These are phyloP conservation scores for Stramenopiles sp. DNA, from an alignment of 352 stramenopile species.

Conservation along the genomic window DNA sequence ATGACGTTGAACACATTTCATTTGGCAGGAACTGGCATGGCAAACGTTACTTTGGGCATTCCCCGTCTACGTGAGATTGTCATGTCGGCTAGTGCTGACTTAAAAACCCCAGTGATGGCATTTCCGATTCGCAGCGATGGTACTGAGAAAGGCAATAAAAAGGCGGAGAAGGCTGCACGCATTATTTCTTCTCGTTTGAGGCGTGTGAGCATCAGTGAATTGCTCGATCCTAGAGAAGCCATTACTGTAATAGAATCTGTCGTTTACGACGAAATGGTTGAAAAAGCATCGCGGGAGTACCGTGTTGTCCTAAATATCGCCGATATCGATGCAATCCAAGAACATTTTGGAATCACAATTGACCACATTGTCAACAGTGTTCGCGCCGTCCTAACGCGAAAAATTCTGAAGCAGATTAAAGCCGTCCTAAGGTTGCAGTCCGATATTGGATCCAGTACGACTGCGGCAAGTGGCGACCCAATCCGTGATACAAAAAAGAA, in stretches of 20 bases:
- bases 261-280: constrained; percentile 23
- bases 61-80: constrained; percentile 99
- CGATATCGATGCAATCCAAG: constrained; percentile 13
- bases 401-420: neutral
- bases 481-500: constrained; percentile 33
- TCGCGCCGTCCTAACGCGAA: neutral
- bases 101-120: constrained; percentile 96
- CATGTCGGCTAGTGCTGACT: constrained; percentile 92
- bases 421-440: neutral
- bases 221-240: constrained; percentile 23
- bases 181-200: constrained; percentile 27
- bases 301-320: constrained; percentile 16
- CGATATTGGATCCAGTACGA: neutral
- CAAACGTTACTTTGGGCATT: constrained; percentile 99
- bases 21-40: constrained; percentile 89
- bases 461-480: neutral
- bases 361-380: neutral
- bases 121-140: constrained; percentile 55
- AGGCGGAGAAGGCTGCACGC: constrained; percentile 33
- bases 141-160: constrained; percentile 38
- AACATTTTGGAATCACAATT: neutral
- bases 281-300: constrained; percentile 33
- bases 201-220: constrained; percentile 16
- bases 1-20: constrained; percentile 99
- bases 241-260: constrained; percentile 38